Evolutionary conservation across 2,329 filamentous ascomycete genomes (phyloP).

Genomic region (Kalaharituber pfeilii): DNA sequence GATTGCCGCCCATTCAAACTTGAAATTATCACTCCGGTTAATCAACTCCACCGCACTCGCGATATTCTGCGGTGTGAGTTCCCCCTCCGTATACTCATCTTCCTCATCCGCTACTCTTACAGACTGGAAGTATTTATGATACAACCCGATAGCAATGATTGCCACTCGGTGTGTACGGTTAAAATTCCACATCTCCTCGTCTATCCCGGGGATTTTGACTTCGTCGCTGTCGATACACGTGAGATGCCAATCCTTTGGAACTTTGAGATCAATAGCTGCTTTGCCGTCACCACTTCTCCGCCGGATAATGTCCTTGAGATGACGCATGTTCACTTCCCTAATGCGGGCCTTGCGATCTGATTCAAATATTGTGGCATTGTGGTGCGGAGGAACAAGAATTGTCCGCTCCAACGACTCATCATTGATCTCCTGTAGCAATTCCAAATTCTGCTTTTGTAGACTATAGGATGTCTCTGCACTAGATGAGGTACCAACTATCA

Average conservation of each 20-base stretch:
- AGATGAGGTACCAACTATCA: slow-evolving; percentile 64
- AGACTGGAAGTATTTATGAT: background rate
- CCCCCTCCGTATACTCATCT: slow-evolving; percentile 2
- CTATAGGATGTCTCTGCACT: slow-evolving; percentile 21
- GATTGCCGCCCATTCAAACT: slow-evolving; percentile 29
- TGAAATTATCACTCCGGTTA: slow-evolving; percentile 32
- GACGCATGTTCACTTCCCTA: slow-evolving; percentile 43
- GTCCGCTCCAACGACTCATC: slow-evolving; percentile 35
- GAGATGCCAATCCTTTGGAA: slow-evolving; percentile 25
- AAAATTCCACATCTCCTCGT: slow-evolving; percentile 40
- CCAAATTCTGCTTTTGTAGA: slow-evolving; percentile 30
- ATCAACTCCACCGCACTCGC: slow-evolving; percentile 30
- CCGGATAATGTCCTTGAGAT: slow-evolving; percentile 45
- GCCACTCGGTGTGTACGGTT: slow-evolving; percentile 44
- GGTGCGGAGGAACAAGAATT: slow-evolving; percentile 36
- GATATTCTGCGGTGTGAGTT: slow-evolving; percentile 26
- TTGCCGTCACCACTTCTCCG: slow-evolving; percentile 27
- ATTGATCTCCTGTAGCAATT: slow-evolving; percentile 31
- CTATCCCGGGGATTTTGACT: slow-evolving; percentile 16
- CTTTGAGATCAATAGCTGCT: slow-evolving; percentile 22
- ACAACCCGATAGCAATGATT: slow-evolving; percentile 35
- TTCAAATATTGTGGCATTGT: slow-evolving; percentile 16
- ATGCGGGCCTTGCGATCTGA: slow-evolving; percentile 34
- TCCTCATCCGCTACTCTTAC: background rate
- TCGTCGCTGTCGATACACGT: slow-evolving; percentile 15